Evolutionary conservation across 805 yeast genomes (phyloP).

Genomic region (Wickerhamiella allomyrinae): DNA sequence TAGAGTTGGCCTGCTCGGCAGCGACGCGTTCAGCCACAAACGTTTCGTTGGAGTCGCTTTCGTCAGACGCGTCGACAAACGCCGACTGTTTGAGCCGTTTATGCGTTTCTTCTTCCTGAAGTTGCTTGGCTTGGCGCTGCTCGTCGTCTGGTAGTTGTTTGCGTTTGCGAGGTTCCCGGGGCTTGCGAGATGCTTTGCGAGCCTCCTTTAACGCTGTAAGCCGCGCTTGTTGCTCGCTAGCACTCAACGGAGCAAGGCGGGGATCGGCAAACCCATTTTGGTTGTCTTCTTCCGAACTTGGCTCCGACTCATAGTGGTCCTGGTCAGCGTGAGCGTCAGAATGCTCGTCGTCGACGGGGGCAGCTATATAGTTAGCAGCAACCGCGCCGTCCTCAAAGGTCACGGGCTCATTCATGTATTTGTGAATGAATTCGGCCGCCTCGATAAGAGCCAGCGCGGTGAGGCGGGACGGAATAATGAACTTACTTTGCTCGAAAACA

Average conservation of each 20-base stretch:
- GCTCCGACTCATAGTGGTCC: slow-evolving; percentile 24
- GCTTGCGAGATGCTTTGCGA: slow-evolving; percentile 6
- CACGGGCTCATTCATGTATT: slow-evolving; percentile 29
- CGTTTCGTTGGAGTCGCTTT: background rate
- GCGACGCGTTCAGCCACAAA: background rate
- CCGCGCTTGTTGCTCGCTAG: slow-evolving; percentile 16
- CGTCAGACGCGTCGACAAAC: slow-evolving; percentile 3
- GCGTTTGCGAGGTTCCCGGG: background rate
- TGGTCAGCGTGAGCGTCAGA: slow-evolving; percentile 6
- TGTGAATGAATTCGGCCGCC: slow-evolving; percentile 28
- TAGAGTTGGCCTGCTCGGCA: background rate
- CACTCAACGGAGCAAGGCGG: slow-evolving; percentile 15
- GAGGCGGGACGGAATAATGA: slow-evolving; percentile 27
- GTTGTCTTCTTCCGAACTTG: slow-evolving; percentile 21
- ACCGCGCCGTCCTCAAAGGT: slow-evolving; percentile 25
- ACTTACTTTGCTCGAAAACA: slow-evolving; percentile 27
- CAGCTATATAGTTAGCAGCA: slow-evolving; percentile 24
- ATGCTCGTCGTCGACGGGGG: slow-evolving; percentile 16
- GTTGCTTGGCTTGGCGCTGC: background rate
- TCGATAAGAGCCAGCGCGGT: slow-evolving; percentile 25
- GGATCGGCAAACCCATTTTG: slow-evolving; percentile 13
- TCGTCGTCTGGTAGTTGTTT: background rate
- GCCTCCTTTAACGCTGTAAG: slow-evolving; percentile 3
- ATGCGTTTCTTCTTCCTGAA: background rate
- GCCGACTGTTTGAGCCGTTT: background rate